phyloP scores from a whole-genome alignment of 257 asterid genomes.

The Galeopsis tetrahit region DNA sequence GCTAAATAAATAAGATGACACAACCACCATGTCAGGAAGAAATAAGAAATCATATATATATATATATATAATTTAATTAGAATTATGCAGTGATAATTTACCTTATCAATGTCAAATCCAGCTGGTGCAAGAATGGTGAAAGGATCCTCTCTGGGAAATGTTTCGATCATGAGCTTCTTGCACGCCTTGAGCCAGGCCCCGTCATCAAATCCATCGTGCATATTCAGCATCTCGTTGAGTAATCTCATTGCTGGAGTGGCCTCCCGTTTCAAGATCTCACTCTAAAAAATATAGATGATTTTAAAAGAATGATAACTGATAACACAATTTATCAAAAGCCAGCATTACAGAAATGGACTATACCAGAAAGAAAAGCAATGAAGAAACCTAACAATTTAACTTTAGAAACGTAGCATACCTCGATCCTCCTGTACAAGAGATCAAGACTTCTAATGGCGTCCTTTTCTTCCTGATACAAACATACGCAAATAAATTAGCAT shows the following conservation, averaged over 20 bases:
- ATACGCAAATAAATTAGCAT: conserved; percentile 16
- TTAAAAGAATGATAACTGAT: not conserved
- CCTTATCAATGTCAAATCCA: conserved; percentile 92
- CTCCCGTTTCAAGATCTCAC: conserved; percentile 85
- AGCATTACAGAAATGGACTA: not conserved
- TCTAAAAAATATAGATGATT: conserved; percentile 43
- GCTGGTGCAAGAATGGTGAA: conserved; percentile 88
- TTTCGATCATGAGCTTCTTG: conserved; percentile 75
- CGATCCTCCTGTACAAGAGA: conserved; percentile 94
- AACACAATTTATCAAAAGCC: not conserved
- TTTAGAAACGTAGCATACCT: conserved; percentile 52
- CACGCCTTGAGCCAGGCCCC: conserved; percentile 88
- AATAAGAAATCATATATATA: not conserved
- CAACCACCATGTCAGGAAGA: conserved; percentile 11
- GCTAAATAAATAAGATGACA: conserved; percentile 53
- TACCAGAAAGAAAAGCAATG: not conserved
- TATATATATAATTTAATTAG: too few species aligned
- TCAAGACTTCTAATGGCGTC: conserved; percentile 96
- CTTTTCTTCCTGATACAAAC: conserved; percentile 75
- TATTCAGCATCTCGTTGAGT: conserved; percentile 78
- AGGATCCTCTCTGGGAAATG: conserved; percentile 96
- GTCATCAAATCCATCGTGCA: conserved; percentile 90
- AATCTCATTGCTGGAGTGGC: conserved; percentile 94
- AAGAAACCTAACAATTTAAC: conserved; percentile 18
- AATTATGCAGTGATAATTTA: conserved; percentile 22